Percentiles rank a stretch among this genome's conserved stretches.
phyloP scores from a whole-genome alignment of 768 basidiomycete genomes.

The Suillus spraguei region DNA sequence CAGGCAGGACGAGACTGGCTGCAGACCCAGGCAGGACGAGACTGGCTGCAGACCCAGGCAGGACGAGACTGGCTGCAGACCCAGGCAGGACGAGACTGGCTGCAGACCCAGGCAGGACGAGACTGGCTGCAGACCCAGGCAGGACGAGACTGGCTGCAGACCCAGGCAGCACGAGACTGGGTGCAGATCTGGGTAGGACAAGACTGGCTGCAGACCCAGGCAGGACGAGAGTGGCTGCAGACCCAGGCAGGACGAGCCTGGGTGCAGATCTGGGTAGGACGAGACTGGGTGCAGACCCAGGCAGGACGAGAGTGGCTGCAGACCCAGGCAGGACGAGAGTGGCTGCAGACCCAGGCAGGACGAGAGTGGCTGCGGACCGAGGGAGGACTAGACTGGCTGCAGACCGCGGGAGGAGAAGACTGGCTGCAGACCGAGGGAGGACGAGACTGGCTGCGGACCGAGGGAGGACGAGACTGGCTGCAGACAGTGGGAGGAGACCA shows the following conservation, averaged over 20 bases:
- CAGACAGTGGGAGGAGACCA: neutral
- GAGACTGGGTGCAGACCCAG: neutral
- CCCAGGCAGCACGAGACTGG: no score
- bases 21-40: neutral
- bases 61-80: neutral
- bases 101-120: neutral
- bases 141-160: neutral
- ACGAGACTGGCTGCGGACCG: neutral
- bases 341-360: neutral
- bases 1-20: neutral
- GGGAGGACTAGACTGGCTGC: no score
- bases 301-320: neutral
- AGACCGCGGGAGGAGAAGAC: no score
- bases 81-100: neutral
- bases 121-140: no score
- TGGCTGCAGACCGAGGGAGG: neutral
- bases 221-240: neutral
- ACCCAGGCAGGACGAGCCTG: neutral
- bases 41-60: neutral
- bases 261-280: neutral
- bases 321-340: neutral
- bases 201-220: no score
- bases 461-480: neutral
- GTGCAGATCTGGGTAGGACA: no score
- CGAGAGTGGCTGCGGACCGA: neutral